A percentile compares a stretch with the other conserved stretches of the same genome.
Evolutionary conservation across 2,329 filamentous ascomycete species (phyloP).

Genomic region (Verticillium albo-atrum): DNA sequence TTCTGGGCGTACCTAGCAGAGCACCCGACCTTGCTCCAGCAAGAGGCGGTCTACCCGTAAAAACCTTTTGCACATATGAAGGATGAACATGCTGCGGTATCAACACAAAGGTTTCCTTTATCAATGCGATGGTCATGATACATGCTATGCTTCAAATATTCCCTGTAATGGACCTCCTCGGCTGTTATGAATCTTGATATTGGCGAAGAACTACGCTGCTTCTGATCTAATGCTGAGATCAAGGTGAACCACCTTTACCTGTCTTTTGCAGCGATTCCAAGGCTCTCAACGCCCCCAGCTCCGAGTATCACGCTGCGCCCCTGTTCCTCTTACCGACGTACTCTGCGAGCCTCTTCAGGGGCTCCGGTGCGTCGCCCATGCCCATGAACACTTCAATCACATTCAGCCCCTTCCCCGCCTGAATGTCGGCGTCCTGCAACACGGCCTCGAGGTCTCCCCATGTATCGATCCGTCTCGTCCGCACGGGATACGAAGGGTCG

Average conservation of each 20-base stretch:
- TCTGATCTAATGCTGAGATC: too few species aligned
- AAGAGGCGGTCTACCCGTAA: too few species aligned
- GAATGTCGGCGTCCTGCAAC: neutral
- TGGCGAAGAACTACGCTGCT: too few species aligned
- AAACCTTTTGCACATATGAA: too few species aligned
- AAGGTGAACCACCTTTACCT: too few species aligned
- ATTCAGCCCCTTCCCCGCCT: neutral
- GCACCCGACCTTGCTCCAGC: constrained; percentile 10
- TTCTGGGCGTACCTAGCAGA: constrained; percentile 15
- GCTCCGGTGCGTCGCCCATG: neutral
- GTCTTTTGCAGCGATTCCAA: too few species aligned
- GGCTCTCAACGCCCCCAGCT: neutral
- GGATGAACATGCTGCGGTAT: too few species aligned
- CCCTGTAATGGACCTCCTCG: too few species aligned
- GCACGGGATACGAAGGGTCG: neutral
- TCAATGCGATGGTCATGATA: too few species aligned
- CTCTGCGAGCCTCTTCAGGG: neutral
- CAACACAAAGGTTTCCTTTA: too few species aligned
- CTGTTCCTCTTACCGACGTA: neutral
- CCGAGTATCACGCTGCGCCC: neutral
- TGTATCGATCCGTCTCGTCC: neutral
- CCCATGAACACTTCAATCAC: neutral
- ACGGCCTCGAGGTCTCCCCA: neutral
- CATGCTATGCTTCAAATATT: too few species aligned
- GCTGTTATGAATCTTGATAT: too few species aligned